A percentile compares a stretch with the other conserved stretches of the same genome.
Conservation (phyloP, 2,329 filamentous ascomycete species). For the Hypoxylon sp. region DNA sequence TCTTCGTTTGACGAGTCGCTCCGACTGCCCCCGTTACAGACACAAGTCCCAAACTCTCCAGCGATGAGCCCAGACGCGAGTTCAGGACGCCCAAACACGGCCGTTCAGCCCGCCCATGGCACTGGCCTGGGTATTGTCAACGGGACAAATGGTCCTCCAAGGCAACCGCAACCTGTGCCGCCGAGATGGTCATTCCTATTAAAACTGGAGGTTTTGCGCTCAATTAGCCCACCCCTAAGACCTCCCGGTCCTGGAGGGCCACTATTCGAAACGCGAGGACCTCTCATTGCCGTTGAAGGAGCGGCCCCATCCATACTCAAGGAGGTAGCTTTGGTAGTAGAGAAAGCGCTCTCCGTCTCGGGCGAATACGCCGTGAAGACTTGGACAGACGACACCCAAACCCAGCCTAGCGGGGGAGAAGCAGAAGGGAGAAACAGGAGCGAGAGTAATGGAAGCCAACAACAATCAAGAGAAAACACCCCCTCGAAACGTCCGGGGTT, state of each 20-base stretch:
- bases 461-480: slow-evolving; percentile 9
- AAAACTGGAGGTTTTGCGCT: slow-evolving; percentile 82
- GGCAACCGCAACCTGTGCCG: slow-evolving; percentile 38
- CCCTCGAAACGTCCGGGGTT: slow-evolving; percentile 41
- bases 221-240: slow-evolving; percentile 79
- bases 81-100: slow-evolving; percentile 27
- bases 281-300: slow-evolving; percentile 88
- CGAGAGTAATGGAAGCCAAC: slow-evolving; percentile 14
- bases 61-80: slow-evolving; percentile 43
- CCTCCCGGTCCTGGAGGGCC: slow-evolving; percentile 55
- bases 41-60: slow-evolving; percentile 54
- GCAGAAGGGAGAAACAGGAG: slow-evolving; percentile 11
- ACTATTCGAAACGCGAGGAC: slow-evolving; percentile 72
- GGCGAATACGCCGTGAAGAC: slow-evolving; percentile 63
- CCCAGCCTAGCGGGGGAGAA: slow-evolving; percentile 11
- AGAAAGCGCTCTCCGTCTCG: slow-evolving; percentile 70
- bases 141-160: slow-evolving; percentile 17
- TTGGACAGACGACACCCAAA: slow-evolving; percentile 59
- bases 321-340: slow-evolving; percentile 75
- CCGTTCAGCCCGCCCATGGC: slow-evolving; percentile 28
- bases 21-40: slow-evolving; percentile 69
- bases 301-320: slow-evolving; percentile 67
- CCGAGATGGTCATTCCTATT: slow-evolving; percentile 75
- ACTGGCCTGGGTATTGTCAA: slow-evolving; percentile 44
- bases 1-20: slow-evolving; percentile 69